These are phyloP conservation scores for Mortierella sp. DNA, from an alignment of 371 early-diverging fungal species.

Conservation along the genomic window DNA sequence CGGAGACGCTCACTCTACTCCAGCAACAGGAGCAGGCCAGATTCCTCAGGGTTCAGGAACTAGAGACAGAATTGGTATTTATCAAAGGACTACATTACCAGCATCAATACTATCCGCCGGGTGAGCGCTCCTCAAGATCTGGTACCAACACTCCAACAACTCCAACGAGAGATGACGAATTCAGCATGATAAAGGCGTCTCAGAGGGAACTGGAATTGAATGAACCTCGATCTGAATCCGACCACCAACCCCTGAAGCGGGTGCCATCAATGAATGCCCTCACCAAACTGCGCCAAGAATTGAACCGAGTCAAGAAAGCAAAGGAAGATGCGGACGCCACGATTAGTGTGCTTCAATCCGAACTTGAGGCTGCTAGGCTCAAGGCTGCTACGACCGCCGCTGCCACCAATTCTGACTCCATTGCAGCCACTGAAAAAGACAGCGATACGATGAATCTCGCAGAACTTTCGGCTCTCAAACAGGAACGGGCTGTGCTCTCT, in stretches of 20 bases:
- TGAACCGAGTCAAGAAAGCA: slow-evolving; percentile 13
- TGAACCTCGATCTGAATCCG: neutral
- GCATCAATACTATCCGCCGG: neutral
- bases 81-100: neutral
- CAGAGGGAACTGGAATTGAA: neutral
- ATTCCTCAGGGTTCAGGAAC: slow-evolving; percentile 4
- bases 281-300: slow-evolving; percentile 27
- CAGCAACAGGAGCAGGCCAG: slow-evolving; percentile 10
- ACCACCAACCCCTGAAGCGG: neutral
- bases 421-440: neutral
- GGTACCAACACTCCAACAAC: neutral
- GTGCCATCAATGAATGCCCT: slow-evolving; percentile 21
- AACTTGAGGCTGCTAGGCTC: slow-evolving; percentile 4
- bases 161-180: neutral
- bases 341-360: slow-evolving; percentile 6
- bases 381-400: neutral
- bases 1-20: slow-evolving; percentile 39
- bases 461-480: slow-evolving; percentile 56
- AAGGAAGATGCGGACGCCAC: slow-evolving; percentile 19
- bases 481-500: slow-evolving; percentile 58
- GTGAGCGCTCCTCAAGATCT: slow-evolving; percentile 4
- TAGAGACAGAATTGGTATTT: slow-evolving; percentile 6
- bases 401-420: too few relatives aligned
- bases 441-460: slow-evolving; percentile 18
- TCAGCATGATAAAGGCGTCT: neutral